Base-by-base conservation (phyloP, 768 basidiomycete species). In the Xerocomellus dryophilus region DNA sequence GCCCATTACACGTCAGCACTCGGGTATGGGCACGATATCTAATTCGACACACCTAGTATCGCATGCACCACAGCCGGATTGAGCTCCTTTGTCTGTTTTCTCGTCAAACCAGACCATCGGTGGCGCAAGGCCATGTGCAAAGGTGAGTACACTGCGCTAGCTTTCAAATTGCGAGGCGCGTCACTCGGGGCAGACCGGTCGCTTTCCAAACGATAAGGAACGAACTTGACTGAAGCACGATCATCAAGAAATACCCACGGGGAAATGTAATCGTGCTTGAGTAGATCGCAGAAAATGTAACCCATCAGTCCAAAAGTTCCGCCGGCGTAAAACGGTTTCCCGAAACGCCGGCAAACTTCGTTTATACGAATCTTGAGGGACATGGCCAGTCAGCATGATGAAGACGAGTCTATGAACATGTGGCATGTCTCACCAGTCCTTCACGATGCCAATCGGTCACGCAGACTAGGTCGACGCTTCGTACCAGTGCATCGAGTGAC, bases 241-340 rank as follows among this genome's bases (percentile, higher is more conserved):
- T 25, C 29, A 44, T n/a, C 36, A 23, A 23, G 42, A 35, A 44
- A 36, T 38, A 70, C 94, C 73, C 73, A 95, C 96, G 86, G 82
- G 43, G 85, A 74, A 57, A 97, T 83, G 69, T 88, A 93, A 57
- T 93, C 86, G 64, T 97, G 96, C 51, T 82, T 78, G 52, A 94
- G 76, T 51, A 99, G 78, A 68, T 98, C 95, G 58, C 92, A 93
- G 66, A 98, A 97, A 64, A 97, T 92, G 72, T 93, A 99, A 15
- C 96, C 96, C 43, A 85, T 74, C 54, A 95, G 76, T 20, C 96
- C 96, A 67, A 93, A 95, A 15, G 89, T 87, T 11, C 91, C 91
- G 1, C 94, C 94, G n/a, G 87, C 84, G 63, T 97, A 98, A 68
- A 98, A 87, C 7, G 90, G 86, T 57, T 86, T 93, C 40, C 77